phyloP scores from a whole-genome alignment of 352 stramenopile genomes.

The Ochromonadaceae sp. region DNA sequence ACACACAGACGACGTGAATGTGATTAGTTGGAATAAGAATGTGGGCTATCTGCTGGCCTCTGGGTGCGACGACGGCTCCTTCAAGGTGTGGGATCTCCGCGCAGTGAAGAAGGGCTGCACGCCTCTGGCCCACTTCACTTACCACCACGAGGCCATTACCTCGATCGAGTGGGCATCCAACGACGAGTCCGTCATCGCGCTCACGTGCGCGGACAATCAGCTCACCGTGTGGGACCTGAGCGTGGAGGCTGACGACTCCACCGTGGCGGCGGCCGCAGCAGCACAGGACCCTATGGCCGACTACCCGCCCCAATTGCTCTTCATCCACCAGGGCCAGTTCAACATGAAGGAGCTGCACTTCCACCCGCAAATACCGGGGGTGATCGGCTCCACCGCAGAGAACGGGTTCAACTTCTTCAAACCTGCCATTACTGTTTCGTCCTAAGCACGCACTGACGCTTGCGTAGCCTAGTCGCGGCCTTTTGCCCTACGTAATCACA shows the following conservation, averaged over 20 bases:
- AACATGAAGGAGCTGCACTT: constrained; percentile 99
- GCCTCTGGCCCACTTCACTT: constrained; percentile 81
- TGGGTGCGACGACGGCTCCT: constrained; percentile 89
- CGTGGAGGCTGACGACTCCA: constrained; percentile 90
- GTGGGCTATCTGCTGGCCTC: constrained; percentile 90
- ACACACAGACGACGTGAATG: constrained; percentile 88
- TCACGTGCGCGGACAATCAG: constrained; percentile 82
- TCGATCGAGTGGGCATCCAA: constrained; percentile 98
- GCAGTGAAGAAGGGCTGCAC: constrained; percentile 45
- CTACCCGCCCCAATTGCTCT: constrained; percentile 93
- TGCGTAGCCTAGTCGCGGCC: too few species aligned
- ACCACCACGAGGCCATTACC: constrained; percentile 86
- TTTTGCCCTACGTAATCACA: too few species aligned
- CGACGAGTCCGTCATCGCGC: constrained; percentile 91
- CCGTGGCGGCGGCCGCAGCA: constrained; percentile 35
- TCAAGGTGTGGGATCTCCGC: constrained; percentile 89
- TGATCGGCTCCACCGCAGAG: constrained; percentile 85
- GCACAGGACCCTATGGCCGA: constrained; percentile 39
- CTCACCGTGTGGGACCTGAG: constrained; percentile 90
- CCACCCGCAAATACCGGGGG: constrained; percentile 92
- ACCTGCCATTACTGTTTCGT: too few species aligned
- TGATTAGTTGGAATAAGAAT: constrained; percentile 95
- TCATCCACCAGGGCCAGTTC: constrained; percentile 96
- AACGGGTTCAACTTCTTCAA: constrained; percentile 97
- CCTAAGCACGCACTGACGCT: too few species aligned